phyloP scores from a whole-genome alignment of 768 basidiomycete genomes.

The Ramaria sp. region DNA sequence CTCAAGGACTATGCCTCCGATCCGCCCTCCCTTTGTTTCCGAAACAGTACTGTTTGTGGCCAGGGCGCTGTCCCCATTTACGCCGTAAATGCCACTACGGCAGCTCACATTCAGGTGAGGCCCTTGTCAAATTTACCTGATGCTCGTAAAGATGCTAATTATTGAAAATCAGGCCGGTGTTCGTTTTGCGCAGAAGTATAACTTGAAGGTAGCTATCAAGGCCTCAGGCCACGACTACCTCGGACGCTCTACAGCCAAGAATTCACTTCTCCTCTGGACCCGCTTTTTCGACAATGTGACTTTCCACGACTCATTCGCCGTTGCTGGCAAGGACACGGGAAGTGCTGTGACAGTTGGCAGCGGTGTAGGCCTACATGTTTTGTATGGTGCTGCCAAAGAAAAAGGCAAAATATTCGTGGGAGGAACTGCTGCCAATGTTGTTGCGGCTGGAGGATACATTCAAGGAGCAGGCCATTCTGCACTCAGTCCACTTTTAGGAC shows the following conservation, averaged over 20 bases:
- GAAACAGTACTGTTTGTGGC: conserved; percentile 17
- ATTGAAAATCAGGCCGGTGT: conserved; percentile 18
- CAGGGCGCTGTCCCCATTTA: conserved; percentile 24
- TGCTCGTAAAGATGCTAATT: not conserved
- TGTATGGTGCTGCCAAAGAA: conserved; percentile 16
- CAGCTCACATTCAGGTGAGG: conserved; percentile 21
- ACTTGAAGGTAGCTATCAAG: conserved; percentile 24
- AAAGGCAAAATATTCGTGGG: conserved; percentile 18
- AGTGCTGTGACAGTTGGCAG: conserved; percentile 20
- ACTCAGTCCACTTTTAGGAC: conserved; percentile 17
- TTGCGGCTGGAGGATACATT: conserved; percentile 23
- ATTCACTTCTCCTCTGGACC: conserved; percentile 32
- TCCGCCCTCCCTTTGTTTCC: conserved; percentile 10
- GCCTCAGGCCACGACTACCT: conserved; percentile 31
- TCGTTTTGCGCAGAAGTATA: conserved; percentile 18
- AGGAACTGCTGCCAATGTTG: conserved; percentile 20
- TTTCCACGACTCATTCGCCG: conserved; percentile 17
- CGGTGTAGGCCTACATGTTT: conserved; percentile 16
- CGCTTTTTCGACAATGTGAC: conserved; percentile 26
- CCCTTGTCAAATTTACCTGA: not conserved
- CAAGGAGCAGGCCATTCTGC: conserved; percentile 23
- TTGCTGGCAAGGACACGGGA: conserved; percentile 15
- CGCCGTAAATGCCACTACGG: conserved; percentile 21
- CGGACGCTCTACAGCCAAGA: conserved; percentile 32
- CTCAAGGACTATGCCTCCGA: conserved; percentile 8